Evolutionary conservation across 2,329 filamentous ascomycete genomes (phyloP).

Genomic region (Epichloe baconii): DNA sequence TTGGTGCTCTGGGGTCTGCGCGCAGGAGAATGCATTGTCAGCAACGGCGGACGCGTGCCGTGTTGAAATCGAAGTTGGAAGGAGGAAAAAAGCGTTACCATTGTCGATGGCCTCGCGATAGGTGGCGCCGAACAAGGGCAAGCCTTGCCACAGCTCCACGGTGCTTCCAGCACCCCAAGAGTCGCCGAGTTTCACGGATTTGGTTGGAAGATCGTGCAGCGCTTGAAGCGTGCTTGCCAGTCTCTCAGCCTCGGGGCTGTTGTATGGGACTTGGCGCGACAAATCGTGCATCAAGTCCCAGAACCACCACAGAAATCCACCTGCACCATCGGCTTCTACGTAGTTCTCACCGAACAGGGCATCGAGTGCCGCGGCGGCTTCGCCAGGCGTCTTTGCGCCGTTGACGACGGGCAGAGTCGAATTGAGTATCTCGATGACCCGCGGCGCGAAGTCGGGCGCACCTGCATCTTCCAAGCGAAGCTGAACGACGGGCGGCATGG

Average conservation of each 20-base stretch:
- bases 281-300: conserved; percentile 13
- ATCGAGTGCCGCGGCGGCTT: conserved; percentile 5
- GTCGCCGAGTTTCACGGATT: background rate
- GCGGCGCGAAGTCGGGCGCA: conserved; percentile 4
- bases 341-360: background rate
- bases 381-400: background rate
- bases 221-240: conserved; percentile 5
- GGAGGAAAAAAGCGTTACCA: background rate
- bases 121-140: conserved; percentile 6
- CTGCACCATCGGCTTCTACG: background rate
- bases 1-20: background rate
- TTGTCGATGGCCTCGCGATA: conserved; percentile 4
- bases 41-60: background rate
- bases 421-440: conserved; percentile 6
- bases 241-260: conserved; percentile 8
- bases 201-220: conserved; percentile 3
- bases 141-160: conserved; percentile 1
- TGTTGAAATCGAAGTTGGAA: background rate
- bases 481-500: background rate
- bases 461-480: conserved; percentile 3
- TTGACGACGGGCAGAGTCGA: background rate
- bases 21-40: background rate
- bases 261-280: conserved; percentile 10
- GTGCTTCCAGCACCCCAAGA: background rate
- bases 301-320: conserved; percentile 11